phyloP scores from a whole-genome alignment of 2,329 filamentous ascomycete species.

The Arthrobotrys megalospora region DNA sequence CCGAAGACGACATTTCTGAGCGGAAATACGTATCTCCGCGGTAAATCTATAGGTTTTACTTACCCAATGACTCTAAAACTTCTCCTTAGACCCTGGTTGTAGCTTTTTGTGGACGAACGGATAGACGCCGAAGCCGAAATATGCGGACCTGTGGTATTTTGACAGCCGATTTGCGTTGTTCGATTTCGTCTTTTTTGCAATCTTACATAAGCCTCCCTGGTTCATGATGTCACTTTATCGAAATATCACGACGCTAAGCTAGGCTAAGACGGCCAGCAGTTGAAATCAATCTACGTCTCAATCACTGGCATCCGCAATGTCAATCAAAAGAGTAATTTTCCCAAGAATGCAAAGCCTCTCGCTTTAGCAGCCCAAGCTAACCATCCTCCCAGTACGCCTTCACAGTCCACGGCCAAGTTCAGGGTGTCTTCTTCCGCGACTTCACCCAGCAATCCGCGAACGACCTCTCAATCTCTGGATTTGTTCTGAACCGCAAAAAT shows the following conservation, averaged over 20 bases:
- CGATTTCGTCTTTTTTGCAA: neutral
- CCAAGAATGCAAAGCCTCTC: neutral
- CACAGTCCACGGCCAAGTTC: constrained; percentile 56
- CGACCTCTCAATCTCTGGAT: constrained; percentile 41
- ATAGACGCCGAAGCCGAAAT: constrained; percentile 19
- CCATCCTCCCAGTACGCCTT: constrained; percentile 41
- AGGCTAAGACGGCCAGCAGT: neutral
- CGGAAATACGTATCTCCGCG: constrained; percentile 37
- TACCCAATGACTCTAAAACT: neutral
- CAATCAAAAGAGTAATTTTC: constrained; percentile 35
- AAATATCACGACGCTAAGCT: constrained; percentile 8
- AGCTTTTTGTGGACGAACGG: constrained; percentile 15
- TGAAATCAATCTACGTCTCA: neutral
- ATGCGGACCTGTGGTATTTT: constrained; percentile 12
- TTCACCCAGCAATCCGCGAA: constrained; percentile 38
- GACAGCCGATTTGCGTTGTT: constrained; percentile 6
- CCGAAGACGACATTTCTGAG: neutral
- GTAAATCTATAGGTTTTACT: neutral
- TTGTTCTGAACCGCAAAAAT: constrained; percentile 28
- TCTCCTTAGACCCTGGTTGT: too few species aligned
- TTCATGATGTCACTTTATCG: constrained; percentile 9
- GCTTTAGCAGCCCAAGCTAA: neutral
- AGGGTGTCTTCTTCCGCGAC: constrained; percentile 59
- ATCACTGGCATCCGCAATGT: constrained; percentile 4
- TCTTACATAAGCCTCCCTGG: neutral